Conservation (phyloP, 768 basidiomycete species). For the Trichaptum fuscoviolaceum region DNA sequence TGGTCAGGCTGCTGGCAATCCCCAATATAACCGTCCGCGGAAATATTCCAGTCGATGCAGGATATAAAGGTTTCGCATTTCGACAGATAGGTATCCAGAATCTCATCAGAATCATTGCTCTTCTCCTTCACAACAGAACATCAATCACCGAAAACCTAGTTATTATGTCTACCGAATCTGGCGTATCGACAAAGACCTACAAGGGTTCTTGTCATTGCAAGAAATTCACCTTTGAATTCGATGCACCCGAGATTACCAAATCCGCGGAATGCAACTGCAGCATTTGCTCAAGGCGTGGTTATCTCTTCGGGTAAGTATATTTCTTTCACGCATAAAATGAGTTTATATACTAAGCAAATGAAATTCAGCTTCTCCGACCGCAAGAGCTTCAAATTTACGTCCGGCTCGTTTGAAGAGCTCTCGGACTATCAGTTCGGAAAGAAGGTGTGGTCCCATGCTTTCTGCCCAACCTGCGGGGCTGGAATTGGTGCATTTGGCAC, state of each 20-base stretch:
- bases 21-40: background rate
- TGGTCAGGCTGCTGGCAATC: background rate
- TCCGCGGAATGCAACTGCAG: background rate
- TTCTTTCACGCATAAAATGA: background rate
- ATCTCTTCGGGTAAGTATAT: background rate
- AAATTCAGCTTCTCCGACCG: background rate
- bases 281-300: background rate
- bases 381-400: background rate
- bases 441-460: background rate
- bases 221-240: conserved; percentile 2
- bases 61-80: background rate
- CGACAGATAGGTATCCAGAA: background rate
- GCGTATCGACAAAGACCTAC: background rate
- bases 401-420: background rate
- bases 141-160: background rate
- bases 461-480: background rate
- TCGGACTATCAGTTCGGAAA: background rate
- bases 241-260: background rate
- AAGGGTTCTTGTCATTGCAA: conserved; percentile 3
- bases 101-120: background rate
- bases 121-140: background rate
- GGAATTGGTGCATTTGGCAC: background rate
- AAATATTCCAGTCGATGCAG: background rate
- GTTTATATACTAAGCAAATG: background rate
- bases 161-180: background rate